Evolutionary conservation across 73 alveolate species (phyloP), one percentile per base, ranked within the genome.

Genomic region (Urostyla sp.): DNA sequence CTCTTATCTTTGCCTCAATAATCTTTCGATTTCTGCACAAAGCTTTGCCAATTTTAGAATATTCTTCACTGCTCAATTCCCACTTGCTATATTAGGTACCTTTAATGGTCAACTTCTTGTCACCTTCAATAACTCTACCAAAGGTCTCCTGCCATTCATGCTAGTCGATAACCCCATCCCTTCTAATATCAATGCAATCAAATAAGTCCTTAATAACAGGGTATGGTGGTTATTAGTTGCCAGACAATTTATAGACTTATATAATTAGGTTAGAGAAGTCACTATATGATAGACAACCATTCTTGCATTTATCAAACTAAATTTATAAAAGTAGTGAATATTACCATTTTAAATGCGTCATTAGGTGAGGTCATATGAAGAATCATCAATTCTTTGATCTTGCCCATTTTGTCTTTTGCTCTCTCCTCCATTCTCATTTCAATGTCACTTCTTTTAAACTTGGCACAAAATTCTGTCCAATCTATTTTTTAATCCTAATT

Each of bases 141-240:
- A 95, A 94, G 43, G 97, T 94, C 72, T 91, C 87, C 57, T 87
- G 85, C 98, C 99, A 96, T 82, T 96, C 99, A 67, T 90, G 90
- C 52, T 84, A 46, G 57, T 96, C 99, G 16, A 96, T 53, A 15
- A 90, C 77, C n/a, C 99, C 99, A 90, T 96, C 99, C 82, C 94
- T 94, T 87, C 99, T 92, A 61, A 92, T 80, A 80, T 96, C 99
- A 0, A 95, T 92, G 36, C 88, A 87, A 61, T 96, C 98, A 85
- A 88, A 96, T 27, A 94, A 81, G 85, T 89, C 98, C 82, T 94
- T 95, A 30, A 95, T 86, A 21, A 95, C 91, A 0, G 97, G 92
- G 80, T 91, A 95, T 55, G 97, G 88, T 1, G 99, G 99, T 2
- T 88, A 58, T 24, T 80, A 87, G 56, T 90, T 94, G 20, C 91